Conservation (phyloP, 306 rosid genomes). For the Purshia tridentata region DNA sequence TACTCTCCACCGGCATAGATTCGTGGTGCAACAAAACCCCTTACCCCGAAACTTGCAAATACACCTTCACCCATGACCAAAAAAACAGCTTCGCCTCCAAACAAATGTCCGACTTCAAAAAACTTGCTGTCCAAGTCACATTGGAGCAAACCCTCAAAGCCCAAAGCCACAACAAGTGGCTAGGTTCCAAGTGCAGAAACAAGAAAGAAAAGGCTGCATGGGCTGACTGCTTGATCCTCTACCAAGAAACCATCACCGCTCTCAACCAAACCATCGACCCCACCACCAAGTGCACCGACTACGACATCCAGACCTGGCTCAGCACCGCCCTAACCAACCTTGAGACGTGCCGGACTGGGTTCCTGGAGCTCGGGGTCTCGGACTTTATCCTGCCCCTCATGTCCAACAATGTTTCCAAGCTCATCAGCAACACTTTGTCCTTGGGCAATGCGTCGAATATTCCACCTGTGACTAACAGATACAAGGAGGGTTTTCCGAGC, state of each 20-base stretch:
- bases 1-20: slow-evolving; percentile 17
- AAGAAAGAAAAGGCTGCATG: slow-evolving; percentile 45
- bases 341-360: slow-evolving; percentile 54
- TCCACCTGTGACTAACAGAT: slow-evolving; percentile 5
- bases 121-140: slow-evolving; percentile 26
- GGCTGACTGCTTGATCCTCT: slow-evolving; percentile 51
- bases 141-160: slow-evolving; percentile 37
- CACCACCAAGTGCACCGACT: slow-evolving; percentile 20
- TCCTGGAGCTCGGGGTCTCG: slow-evolving; percentile 46
- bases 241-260: slow-evolving; percentile 39
- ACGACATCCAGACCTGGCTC: slow-evolving; percentile 57
- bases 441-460: slow-evolving; percentile 31
- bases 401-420: slow-evolving; percentile 48
- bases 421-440: slow-evolving; percentile 45
- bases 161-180: slow-evolving; percentile 33
- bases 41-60: slow-evolving; percentile 48
- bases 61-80: slow-evolving; percentile 15
- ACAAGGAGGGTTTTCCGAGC: slow-evolving; percentile 38
- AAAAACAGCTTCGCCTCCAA: slow-evolving; percentile 17
- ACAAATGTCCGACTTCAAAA: slow-evolving; percentile 41
- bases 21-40: slow-evolving; percentile 59
- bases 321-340: slow-evolving; percentile 50
- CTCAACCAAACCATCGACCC: slow-evolving; percentile 52
- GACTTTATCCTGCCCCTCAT: slow-evolving; percentile 37
- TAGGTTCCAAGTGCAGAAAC: slow-evolving; percentile 40